These are phyloP conservation scores for Fusarium setosum DNA, from an alignment of 2,329 filamentous ascomycete genomes.

Conservation along the genomic window DNA sequence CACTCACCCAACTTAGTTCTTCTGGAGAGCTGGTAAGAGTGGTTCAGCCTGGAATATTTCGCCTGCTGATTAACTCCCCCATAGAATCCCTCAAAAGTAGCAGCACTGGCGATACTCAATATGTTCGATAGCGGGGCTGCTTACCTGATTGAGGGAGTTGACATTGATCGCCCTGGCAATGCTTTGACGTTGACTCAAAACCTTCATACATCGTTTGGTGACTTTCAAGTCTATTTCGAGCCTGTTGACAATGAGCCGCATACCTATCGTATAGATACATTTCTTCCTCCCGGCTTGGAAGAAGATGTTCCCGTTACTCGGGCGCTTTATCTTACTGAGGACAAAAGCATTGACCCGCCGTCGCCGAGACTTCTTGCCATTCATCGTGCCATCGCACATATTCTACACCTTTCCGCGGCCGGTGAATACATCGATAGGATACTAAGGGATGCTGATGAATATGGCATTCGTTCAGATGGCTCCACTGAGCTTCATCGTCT, in stretches of 20 bases:
- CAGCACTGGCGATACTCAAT: constrained; percentile 51
- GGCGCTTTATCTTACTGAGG: constrained; percentile 11
- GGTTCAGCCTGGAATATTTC: background rate
- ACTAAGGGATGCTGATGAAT: background rate
- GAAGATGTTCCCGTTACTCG: constrained; percentile 11
- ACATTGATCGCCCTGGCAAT: constrained; percentile 55
- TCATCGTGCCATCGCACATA: constrained; percentile 10
- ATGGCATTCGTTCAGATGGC: constrained; percentile 6
- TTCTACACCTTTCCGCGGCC: constrained; percentile 11
- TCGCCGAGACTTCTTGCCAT: constrained; percentile 5
- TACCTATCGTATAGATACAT: constrained; percentile 36
- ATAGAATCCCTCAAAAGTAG: constrained; percentile 43
- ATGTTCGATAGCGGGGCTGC: constrained; percentile 53
- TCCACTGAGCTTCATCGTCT: constrained; percentile 8
- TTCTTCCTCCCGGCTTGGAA: constrained; percentile 5
- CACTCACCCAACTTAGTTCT: background rate
- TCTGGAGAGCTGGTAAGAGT: constrained; percentile 1
- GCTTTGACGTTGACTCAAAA: constrained; percentile 40
- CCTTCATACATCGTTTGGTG: constrained; percentile 32
- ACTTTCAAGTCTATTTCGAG: constrained; percentile 38
- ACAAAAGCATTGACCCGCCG: constrained; percentile 9
- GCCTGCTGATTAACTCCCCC: background rate
- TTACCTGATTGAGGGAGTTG: constrained; percentile 50
- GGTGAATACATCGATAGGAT: constrained; percentile 15
- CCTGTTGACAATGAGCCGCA: constrained; percentile 42